Base-by-base conservation (phyloP, 371 early-diverging fungal genomes). In the Rhizomucor miehei region DNA sequence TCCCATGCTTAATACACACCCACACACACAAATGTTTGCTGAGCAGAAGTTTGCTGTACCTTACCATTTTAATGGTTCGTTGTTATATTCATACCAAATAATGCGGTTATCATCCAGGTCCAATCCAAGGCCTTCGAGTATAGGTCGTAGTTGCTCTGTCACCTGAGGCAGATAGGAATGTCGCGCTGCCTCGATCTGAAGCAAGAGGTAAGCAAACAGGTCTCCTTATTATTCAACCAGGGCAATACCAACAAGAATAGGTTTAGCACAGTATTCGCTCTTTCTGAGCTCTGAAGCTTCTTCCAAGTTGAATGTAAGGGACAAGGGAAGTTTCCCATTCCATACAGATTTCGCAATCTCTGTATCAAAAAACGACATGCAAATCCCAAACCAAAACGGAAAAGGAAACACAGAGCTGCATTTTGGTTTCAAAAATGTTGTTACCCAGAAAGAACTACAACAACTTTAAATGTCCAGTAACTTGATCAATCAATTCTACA, bases 381-480 rank as follows among this genome's bases (percentile, higher is more conserved):
- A 8, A 5, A 5, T 29, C 8, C 29, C 8, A 29, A 8, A 29
- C 8, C 5, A 29, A 5, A 8, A 29, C 29, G 8, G 5, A 29
- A 8, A 29, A 29, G 8, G 29, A 29, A 29, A 29, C 29, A 29
- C 29, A 29, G 8, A 5, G 29, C 29, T 5, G 8, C 29, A 29
- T 29, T 29, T 29, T 29, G 3, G 3, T 29, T 29, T 29, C 3
- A 29, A 29, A 29, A 29, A 29, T 29, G 8, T 8, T 29, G 29
- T 29, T 29, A 29, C 29, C 29, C 5, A 29, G 29, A 29, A 29
- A n/a, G n/a, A 38, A 11, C 54, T 81, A 91, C 55, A 89, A 84
- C 20, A 97, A 75, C 69, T 94, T 93, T 47, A 97, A 71, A 57
- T 94, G 87, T 3, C 93, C 89, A 6, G 94, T 86, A 8, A 95